Evolutionary conservation across 805 yeast genomes (phyloP).

Genomic region (Kluyveromyces aestuarii): DNA sequence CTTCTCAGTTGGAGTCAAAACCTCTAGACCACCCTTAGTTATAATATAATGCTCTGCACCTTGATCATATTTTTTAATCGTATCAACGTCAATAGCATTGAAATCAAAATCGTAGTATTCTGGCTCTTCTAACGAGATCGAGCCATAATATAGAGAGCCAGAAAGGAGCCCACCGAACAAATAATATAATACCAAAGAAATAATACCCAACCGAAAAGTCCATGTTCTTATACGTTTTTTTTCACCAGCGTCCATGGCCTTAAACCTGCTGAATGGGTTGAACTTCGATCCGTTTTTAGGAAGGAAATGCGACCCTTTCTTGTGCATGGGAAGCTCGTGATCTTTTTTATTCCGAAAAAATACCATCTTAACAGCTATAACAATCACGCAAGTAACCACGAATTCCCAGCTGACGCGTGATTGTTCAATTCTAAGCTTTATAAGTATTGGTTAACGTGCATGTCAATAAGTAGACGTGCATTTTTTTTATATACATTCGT

Average conservation of each 20-base stretch:
- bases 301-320: neutral
- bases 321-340: neutral
- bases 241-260: neutral
- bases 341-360: neutral
- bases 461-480: neutral
- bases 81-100: constrained; percentile 27
- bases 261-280: neutral
- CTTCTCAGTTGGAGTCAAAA: constrained; percentile 22
- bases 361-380: neutral
- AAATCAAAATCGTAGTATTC: constrained; percentile 29
- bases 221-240: neutral
- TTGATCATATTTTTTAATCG: constrained; percentile 29
- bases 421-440: neutral
- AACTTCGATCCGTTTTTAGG: neutral
- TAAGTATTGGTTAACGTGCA: too few relatives aligned
- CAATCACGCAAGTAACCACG: neutral
- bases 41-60: constrained; percentile 32
- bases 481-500: neutral
- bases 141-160: constrained; percentile 6
- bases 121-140: constrained; percentile 16
- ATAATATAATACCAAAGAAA: too few relatives aligned
- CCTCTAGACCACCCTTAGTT: constrained; percentile 27
- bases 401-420: neutral
- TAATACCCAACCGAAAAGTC: neutral
- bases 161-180: neutral